Evolutionary conservation across 1,284 basidiomycete genomes (phyloP), one percentile per base, ranked within the genome.

Genomic region (Volvariella volvacea): DNA sequence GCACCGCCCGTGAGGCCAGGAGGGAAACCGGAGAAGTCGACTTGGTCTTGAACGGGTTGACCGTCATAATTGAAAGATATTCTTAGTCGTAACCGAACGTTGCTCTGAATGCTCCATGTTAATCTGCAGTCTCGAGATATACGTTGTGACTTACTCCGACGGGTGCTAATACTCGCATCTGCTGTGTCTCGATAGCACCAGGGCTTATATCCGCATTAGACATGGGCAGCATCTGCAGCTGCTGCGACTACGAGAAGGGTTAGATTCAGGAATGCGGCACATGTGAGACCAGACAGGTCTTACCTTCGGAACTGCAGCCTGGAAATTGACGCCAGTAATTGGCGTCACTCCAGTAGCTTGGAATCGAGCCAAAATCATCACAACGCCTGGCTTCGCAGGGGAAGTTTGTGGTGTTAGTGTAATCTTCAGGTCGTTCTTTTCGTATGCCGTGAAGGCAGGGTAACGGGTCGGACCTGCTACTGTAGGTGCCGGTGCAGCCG

Each of bases 201-300:
- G 92, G 85, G 12, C 65, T 68, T 19, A 99, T 73, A 43, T 81
- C 83, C 8, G 86, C 67, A 62, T 85, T 93, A 6, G 92, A 93
- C 83, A 99, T 98, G 3, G 95, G 91, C 48, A 93, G 77, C 95
- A 99, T 99, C 62, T 98, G 94, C 47, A 99, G 64, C 61, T 97
- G 94, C 69, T 98, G 95, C 0, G 92, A 92, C 92, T 96, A 57
- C 3, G 38, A 21, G 25, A 39, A 41, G 15, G 45, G n/a, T 43
- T 19, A 4, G 28, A n/a, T 46, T 36, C 2, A 33, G 28, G 19
- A 42, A 3, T 14, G 42, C 15, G 46, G 40, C 42, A 14, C 39
- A 20, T 38, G 34, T 32, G 22, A 10, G 41, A 41, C 30, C 41
- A 46, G 37, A 17, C 19, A 39, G 12, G 19, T 16, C 66, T 48